Percentiles rank a stretch among this genome's conserved stretches.
These are phyloP conservation scores for Chlamydomonas sp. DNA, from an alignment of 139 green algal species.

Conservation along the genomic window DNA sequence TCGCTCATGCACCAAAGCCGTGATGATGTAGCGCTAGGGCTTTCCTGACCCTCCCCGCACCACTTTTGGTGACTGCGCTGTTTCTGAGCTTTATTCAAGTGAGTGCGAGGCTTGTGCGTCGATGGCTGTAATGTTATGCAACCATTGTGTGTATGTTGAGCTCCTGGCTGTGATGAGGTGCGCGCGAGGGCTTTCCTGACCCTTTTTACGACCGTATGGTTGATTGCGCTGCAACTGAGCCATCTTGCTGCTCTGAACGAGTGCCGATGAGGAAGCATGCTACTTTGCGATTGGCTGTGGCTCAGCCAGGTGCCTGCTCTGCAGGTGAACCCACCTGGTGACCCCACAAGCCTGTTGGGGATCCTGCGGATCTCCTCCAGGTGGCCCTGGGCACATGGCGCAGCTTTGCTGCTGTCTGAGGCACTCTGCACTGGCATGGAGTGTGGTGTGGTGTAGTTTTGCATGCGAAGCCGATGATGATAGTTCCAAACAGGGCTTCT, in stretches of 20 bases:
- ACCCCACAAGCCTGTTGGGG: background rate
- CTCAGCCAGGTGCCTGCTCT: constrained; percentile 28
- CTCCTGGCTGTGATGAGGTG: background rate
- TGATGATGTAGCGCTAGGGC: background rate
- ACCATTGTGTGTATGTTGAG: background rate
- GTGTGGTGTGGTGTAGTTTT: background rate
- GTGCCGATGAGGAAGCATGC: constrained; percentile 29
- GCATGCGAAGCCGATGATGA: constrained; percentile 41
- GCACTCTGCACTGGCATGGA: background rate
- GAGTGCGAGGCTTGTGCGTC: background rate
- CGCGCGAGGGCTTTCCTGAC: constrained; percentile 1
- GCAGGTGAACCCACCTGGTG: constrained; percentile 42
- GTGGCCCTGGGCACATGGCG: constrained; percentile 27
- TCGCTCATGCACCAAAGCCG: background rate
- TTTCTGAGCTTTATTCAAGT: background rate
- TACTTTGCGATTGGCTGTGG: constrained; percentile 14
- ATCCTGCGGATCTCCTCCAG: background rate
- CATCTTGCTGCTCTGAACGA: background rate
- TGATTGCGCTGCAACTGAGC: background rate
- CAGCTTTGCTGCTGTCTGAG: constrained; percentile 34
- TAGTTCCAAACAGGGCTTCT: constrained; percentile 47
- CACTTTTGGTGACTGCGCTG: background rate
- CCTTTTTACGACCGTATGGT: background rate
- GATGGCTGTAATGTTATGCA: background rate
- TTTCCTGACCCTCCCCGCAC: background rate